Evolutionary conservation across 2,329 filamentous ascomycete species (phyloP), one percentile per base, ranked within the genome.

Genomic region (Colletotrichum spaethianum): DNA sequence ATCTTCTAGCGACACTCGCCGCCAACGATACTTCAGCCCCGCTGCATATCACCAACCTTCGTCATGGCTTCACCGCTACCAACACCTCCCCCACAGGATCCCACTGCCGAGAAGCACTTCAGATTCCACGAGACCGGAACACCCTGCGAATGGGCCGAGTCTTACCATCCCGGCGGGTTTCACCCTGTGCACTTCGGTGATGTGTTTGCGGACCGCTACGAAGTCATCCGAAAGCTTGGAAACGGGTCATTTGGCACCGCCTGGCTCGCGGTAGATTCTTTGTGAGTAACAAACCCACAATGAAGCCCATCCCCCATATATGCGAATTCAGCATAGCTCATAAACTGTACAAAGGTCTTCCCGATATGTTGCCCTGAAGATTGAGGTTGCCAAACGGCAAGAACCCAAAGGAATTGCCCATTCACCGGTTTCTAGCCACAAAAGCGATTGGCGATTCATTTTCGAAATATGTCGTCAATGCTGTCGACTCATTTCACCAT

Each of bases 401-500:
- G 3, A 42, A 63, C n/a, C 14, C 38, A 11, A 63, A 33, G 71
- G 4, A 66, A 70, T 2, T 75, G 9, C 73, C 72, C 4, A 75
- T 78, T 3, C 67, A 63, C 7, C 42, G 67, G 20, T 63, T 77
- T 6, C 70, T 66, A 26, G 61, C 64, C 56, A 40, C 69, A 26
- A 56, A 60, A 11, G 26, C 20, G 18, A 50, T 66, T 6, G 61
- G 56, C 7, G 20, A 12, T 7, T 23, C 62, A 5, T 56, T 72
- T 4, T 38, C 53, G 11, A 56, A 23, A 7, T 65, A 74, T 23
- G 56, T 79, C 26, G 73, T 77, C 2, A 70, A 70, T 36, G 59
- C 80, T 1, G 18, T 79, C 1, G 70, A 73, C n/a, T 74, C 78
- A 12, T 82, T 82, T 46, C 65, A 77, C 1, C 78, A 79, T 48